A percentile compares a stretch with the other conserved stretches of the same genome.
Evolutionary conservation across 176 grass and related monocot species (phyloP).

Genomic region (Juncus effusus): DNA sequence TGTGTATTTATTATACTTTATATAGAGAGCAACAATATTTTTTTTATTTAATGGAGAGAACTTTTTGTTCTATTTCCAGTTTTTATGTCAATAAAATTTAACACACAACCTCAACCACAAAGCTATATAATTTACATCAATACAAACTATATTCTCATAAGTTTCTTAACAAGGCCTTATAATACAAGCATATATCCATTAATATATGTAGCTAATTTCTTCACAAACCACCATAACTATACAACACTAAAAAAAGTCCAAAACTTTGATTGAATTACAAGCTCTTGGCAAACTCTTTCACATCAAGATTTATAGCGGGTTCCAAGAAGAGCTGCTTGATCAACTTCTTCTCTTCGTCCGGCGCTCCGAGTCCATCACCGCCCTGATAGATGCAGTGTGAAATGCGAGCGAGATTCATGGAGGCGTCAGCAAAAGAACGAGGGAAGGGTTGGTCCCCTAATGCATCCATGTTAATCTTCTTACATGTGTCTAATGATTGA

Average conservation of each 20-base stretch:
- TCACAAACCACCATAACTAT: conserved; percentile 1
- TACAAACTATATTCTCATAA: too few relatives aligned
- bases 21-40: too few relatives aligned
- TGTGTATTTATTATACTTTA: too few relatives aligned
- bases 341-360: conserved; percentile 27
- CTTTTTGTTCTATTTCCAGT: too few relatives aligned
- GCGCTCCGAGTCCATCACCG: conserved; percentile 34
- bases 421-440: conserved; percentile 3
- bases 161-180: too few relatives aligned
- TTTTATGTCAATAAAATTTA: too few relatives aligned
- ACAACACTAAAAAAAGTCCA: background rate
- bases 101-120: too few relatives aligned
- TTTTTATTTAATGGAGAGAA: too few relatives aligned
- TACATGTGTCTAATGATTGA: conserved; percentile 23
- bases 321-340: conserved; percentile 30
- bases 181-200: background rate
- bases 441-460: background rate
- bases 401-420: conserved; percentile 39
- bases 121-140: too few relatives aligned
- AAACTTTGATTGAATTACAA: conserved; percentile 12
- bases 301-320: background rate
- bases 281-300: conserved; percentile 18
- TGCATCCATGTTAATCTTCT: conserved; percentile 33
- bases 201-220: conserved; percentile 2
- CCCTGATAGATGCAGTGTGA: conserved; percentile 41